A percentile compares a stretch with the other conserved stretches of the same genome.
Conservation (phyloP, 768 basidiomycete genomes). For the Boletus rubescentipes region DNA sequence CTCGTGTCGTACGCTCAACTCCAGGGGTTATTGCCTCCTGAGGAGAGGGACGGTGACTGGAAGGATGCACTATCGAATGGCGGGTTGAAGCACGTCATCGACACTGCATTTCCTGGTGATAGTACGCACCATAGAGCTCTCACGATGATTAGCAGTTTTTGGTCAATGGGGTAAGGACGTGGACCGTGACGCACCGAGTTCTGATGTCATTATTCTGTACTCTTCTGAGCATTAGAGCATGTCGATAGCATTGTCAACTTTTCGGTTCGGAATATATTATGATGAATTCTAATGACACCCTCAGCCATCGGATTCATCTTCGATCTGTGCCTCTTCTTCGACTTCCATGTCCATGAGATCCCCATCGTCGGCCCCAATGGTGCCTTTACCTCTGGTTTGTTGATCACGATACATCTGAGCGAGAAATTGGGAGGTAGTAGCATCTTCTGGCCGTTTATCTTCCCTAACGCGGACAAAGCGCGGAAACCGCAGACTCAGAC, state of each 20-base stretch:
- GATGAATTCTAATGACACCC: not conserved
- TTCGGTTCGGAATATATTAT: not conserved
- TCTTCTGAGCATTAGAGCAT: not conserved
- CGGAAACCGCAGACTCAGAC: conserved; percentile 85
- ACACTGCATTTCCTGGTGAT: conserved; percentile 25
- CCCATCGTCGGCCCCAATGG: conserved; percentile 50
- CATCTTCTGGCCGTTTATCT: conserved; percentile 73
- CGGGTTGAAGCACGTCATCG: conserved; percentile 25
- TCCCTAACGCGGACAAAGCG: conserved; percentile 73
- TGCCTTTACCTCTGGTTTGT: conserved; percentile 37
- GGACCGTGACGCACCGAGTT: not conserved
- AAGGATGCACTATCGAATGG: conserved; percentile 25
- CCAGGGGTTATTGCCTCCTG: conserved; percentile 25
- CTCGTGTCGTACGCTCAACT: conserved; percentile 40
- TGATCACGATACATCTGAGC: conserved; percentile 69
- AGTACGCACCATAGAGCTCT: conserved; percentile 30
- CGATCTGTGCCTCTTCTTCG: conserved; percentile 28
- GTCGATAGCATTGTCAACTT: not conserved
- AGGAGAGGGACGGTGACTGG: conserved; percentile 38
- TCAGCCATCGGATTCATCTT: conserved; percentile 31
- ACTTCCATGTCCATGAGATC: conserved; percentile 58
- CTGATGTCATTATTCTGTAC: not conserved
- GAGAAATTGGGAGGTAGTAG: conserved; percentile 69
- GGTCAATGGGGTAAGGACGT: conserved; percentile 5
- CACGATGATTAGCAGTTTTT: conserved; percentile 15